These are phyloP conservation scores for Cladosporium sp. DNA, from an alignment of 2,329 filamentous ascomycete genomes.

Conservation along the genomic window DNA sequence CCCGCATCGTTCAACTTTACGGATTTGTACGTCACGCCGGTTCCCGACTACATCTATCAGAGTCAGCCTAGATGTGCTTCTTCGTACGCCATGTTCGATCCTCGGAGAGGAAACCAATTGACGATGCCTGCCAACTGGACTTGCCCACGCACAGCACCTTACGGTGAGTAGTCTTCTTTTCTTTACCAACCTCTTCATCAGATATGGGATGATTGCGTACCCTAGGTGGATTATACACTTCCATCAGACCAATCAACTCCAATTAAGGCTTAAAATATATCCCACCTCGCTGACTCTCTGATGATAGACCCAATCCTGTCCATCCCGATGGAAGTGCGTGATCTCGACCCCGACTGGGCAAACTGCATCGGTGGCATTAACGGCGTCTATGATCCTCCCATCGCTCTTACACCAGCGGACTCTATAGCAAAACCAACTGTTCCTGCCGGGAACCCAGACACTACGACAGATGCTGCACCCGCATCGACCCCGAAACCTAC, in stretches of 20 bases:
- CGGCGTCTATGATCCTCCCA: slow-evolving; percentile 8
- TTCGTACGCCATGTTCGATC: neutral
- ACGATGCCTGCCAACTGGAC: slow-evolving; percentile 1
- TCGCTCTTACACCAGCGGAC: neutral
- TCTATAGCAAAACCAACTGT: neutral
- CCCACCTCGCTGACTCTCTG: neutral
- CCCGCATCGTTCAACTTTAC: slow-evolving; percentile 7
- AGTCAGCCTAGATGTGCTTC: neutral
- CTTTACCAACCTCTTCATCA: neutral
- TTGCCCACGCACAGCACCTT: neutral
- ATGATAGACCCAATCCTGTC: neutral
- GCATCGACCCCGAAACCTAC: neutral
- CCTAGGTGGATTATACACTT: too few species aligned
- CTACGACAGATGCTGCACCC: neutral
- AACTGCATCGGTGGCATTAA: neutral
- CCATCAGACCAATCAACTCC: too few species aligned
- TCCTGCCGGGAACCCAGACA: neutral
- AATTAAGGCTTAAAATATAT: neutral
- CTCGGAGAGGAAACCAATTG: neutral
- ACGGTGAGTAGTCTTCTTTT: neutral
- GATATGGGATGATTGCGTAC: too few species aligned
- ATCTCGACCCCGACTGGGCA: neutral
- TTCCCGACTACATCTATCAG: slow-evolving; percentile 1
- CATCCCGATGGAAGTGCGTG: neutral
- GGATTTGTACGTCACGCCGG: neutral